Base-by-base conservation (phyloP, 1,139 yeast genomes). In the Protomyces pachydermus region DNA sequence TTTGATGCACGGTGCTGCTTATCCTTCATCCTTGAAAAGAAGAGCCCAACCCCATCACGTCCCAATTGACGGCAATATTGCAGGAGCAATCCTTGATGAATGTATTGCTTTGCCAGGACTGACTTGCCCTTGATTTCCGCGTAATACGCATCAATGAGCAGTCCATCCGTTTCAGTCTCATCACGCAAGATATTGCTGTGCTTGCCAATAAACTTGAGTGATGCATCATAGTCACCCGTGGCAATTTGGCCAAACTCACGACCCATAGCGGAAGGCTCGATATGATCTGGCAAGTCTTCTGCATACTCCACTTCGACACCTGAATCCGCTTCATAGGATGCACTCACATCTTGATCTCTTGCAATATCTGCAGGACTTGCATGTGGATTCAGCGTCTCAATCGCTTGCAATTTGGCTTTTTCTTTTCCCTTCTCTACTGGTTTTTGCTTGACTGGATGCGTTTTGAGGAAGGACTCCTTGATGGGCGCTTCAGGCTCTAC, bases 101-200 rank as follows among this genome's bases (percentile, higher is more conserved):
- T 85, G 37, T 86, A 82, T 67, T 83, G 87, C 68, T 80, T 81
- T 1, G 91, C 84, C 14, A 75, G 73, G 3, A 69, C 67, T 0
- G 82, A 73, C 61, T 89, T 80, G 18, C 84, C 86, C 9, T 81
- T 83, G 67, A 91, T 80, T 73, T 91, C 91, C 63, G 81, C 79
- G 71, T 93, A 96, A 74, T 93, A 95, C 0, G 98, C 96, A 32
- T 87, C 85, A 97, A 93, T 91, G 73, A 91, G 79, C 66, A 95
- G 82, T 0, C 96, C 91, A 75, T 95, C 98, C 73, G 91, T 91
- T 73, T 93, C 98, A 67, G 84, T 85, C 69, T 88, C 91, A 2
- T 84, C 83, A 2, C 60, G 54, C 65, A 91, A 84, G 66, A 95
- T 88, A 65, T 81, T 79, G 38, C 89, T 83, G 74, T 91, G 88